Base-by-base conservation (phyloP, 148 eudicot genomes). In the Bassia scoparia region DNA sequence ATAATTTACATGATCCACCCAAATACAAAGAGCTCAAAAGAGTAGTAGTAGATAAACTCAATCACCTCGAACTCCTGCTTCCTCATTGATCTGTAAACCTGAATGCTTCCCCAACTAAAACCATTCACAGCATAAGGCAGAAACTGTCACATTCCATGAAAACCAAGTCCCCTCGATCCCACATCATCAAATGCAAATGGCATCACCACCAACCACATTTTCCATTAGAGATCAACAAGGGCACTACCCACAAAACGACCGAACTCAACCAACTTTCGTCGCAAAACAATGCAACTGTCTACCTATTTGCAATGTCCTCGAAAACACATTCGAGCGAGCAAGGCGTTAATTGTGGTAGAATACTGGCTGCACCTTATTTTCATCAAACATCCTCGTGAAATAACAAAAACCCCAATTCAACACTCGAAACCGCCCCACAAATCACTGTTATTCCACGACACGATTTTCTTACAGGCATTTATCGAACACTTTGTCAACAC, bases 101-200 rank as follows among this genome's bases (percentile, higher is more conserved):
- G 55, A 73, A 83, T 27, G 84, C 84, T 71, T 83, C 87, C 70
- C 71, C 64, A 13, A 61, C 53, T 44, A 82, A n/a, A 86, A 56
- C 60, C 41, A 81, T 84, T 84, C 24, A 41, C 54, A 17, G 74
- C 78, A 78, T 83, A 87, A 60, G n/a, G 78, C 82, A 68, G 87
- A 83, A 35, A 86, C 74, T 87, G 87, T 80, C 54, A 81, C 88
- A 69, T 89, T 89, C 95, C 91, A 89, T 69, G 76, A 69, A 37
- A 87, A 85, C 71, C 84, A 75, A 83, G n/a, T n/a, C 87, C 90
- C 69, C 63, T 84, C 21, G 56, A 72, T 76, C 59, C 62, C 71
- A 79, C 78, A 61, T 31, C 70, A 84, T 84, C 86, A 79, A 87
- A 87, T 70, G 71, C 80, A 37, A 60, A 60, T 73, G 72, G 95